Conservation (phyloP, 441 rosid genomes). For the Corymbia calophylla region DNA sequence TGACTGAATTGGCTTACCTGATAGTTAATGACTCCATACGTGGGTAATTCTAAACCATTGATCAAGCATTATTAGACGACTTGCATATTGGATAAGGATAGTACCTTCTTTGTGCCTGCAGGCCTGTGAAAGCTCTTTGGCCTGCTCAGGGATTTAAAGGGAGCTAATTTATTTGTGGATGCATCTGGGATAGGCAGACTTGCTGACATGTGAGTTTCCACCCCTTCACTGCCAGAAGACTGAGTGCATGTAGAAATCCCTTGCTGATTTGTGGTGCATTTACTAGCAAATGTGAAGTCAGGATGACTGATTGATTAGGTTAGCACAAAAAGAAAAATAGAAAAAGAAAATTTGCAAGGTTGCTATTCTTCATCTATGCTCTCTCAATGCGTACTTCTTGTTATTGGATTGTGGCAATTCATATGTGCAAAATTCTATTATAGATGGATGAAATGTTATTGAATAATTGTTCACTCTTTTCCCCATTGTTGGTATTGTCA, state of each 20-base stretch:
- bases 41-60: conserved; percentile 28
- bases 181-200: conserved; percentile 90
- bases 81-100: background rate
- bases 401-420: background rate
- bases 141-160: conserved; percentile 75
- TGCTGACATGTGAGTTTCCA: conserved; percentile 72
- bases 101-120: background rate
- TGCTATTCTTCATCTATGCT: background rate
- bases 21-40: conserved; percentile 71
- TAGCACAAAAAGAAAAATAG: background rate
- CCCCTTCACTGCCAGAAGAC: background rate
- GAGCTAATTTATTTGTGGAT: conserved; percentile 92
- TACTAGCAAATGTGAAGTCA: background rate
- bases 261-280: background rate
- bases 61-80: background rate
- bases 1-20: conserved; percentile 74
- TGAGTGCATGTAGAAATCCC: background rate
- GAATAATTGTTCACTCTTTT: background rate
- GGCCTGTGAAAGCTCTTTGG: background rate
- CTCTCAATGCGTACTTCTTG: background rate
- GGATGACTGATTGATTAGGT: background rate
- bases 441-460: background rate
- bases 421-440: background rate
- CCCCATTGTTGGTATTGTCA: background rate
- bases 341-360: background rate